Conservation (phyloP, 495 filamentous ascomycete species). For the Thermothielavioides terrestris region DNA sequence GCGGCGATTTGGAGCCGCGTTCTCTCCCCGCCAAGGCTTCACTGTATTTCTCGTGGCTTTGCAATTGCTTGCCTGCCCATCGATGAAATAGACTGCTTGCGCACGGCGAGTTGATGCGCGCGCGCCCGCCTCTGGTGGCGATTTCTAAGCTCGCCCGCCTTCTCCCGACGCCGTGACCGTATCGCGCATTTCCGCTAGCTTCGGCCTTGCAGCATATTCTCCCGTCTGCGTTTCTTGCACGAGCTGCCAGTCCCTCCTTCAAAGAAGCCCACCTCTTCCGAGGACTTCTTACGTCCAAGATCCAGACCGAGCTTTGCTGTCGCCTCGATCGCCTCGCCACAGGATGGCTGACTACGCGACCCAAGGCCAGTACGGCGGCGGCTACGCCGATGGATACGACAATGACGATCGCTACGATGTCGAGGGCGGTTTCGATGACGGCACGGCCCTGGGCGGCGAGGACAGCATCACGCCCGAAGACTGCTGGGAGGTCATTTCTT, state of each 20-base stretch:
- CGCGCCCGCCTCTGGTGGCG: conserved; percentile 18
- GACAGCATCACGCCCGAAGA: conserved; percentile 89
- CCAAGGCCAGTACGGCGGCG: conserved; percentile 15
- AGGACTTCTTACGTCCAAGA: neutral
- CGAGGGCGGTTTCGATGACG: conserved; percentile 61
- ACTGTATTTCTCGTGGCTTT: neutral
- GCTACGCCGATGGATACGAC: conserved; percentile 30
- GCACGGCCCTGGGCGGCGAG: conserved; percentile 68
- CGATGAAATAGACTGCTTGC: conserved; percentile 16
- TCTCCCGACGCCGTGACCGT: neutral
- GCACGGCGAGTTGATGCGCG: conserved; percentile 22
- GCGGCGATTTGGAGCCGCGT: conserved; percentile 3
- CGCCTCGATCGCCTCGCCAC: neutral
- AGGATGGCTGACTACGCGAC: conserved; percentile 23
- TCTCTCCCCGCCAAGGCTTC: conserved; percentile 2
- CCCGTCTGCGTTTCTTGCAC: no score
- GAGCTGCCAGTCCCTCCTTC: no score
- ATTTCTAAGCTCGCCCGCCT: conserved; percentile 20
- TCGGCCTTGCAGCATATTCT: neutral
- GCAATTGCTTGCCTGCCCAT: neutral
- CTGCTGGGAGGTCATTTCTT: conserved; percentile 92
- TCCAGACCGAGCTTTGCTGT: neutral
- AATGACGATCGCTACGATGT: conserved; percentile 37
- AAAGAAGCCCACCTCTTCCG: no score
- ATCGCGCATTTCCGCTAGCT: neutral